Base-by-base conservation (phyloP, 2,329 filamentous ascomycete species). In the Fusarium citri region DNA sequence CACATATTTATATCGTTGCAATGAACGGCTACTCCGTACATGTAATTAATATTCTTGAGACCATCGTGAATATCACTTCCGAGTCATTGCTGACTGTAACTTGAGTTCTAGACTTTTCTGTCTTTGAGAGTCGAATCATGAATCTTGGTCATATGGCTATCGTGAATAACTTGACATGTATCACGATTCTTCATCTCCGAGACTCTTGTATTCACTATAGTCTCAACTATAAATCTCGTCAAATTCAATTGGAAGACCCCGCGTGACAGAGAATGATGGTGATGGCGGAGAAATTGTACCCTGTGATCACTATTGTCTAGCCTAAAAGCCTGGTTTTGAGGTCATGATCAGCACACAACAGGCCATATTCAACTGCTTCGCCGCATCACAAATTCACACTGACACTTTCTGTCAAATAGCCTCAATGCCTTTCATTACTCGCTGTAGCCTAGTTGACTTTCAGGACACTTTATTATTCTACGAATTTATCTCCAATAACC, bases 1-100 rank as follows among this genome's bases (percentile, higher is more conserved):
- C 46, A 31, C 58, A 54, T 42, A 25, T 68, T 59, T 40, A 43
- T 41, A 54, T 41, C 42, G 25, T 22, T 51, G 45, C 16, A 37
- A 37, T 18, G 18, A 12, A 16, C 34, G 20, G 34, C 34, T 2
- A 37, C 18, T 37, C 34, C 34, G 34, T 6, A 8, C 43, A 37
- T 41, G 8, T n/a, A 26, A n/a, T 66, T n/a, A 26, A n/a, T 66
- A 46, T 28, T 8, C 45, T 62, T 20, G 31, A 45, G 22, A 23
- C 20, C 34, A 45, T 56, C 28, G 31, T 46, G 23, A 15, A 28
- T 14, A 34, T 41, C 43, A 5, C 15, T 18, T 23, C 8, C 12
- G 23, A 11, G 41, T 6, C 25, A 48, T n/a, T 55, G 20, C 37
- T 45, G 42, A 23, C 15, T 45, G 22, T 45, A 37, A 37, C 10